Percentiles rank a stretch among this genome's conserved stretches.
These are phyloP conservation scores for Alternaria sp. DNA, from an alignment of 2,329 filamentous ascomycete genomes.

Conservation along the genomic window DNA sequence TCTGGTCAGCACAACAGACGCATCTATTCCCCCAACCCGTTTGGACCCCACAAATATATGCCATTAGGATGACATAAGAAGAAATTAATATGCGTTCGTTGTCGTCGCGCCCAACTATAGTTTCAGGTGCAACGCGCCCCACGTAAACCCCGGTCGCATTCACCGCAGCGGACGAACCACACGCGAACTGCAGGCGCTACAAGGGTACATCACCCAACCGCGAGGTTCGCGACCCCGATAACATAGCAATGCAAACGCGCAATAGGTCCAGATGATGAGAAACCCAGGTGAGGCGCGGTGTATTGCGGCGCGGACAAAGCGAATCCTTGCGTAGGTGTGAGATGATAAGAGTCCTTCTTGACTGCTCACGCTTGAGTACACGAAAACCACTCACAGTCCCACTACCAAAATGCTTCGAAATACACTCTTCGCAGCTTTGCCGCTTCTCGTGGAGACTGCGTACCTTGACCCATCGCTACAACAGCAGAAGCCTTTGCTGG, in stretches of 20 bases:
- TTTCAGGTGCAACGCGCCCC: constrained; percentile 9
- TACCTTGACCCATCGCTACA: constrained; percentile 8
- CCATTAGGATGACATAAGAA: neutral
- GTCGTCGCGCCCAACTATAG: constrained; percentile 7
- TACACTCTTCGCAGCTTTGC: neutral
- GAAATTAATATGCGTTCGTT: neutral
- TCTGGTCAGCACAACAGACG: neutral
- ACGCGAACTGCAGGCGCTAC: constrained; percentile 17
- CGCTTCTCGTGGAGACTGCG: constrained; percentile 2
- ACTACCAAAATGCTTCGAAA: constrained; percentile 3
- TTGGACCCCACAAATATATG: neutral
- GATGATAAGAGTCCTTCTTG: neutral
- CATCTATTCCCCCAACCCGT: neutral
- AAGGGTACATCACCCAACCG: constrained; percentile 7
- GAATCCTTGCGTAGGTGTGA: neutral
- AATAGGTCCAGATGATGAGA: neutral
- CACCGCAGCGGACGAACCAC: constrained; percentile 10
- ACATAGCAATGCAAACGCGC: neutral
- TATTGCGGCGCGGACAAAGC: neutral
- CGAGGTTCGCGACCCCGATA: constrained; percentile 5
- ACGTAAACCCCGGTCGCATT: constrained; percentile 9
- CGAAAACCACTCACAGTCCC: neutral
- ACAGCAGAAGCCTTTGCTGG: constrained; percentile 17
- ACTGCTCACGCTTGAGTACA: neutral
- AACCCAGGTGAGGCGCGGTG: neutral